Evolutionary conservation across 768 basidiomycete species (phyloP).

Genomic region (Pisolithus marmoratus): DNA sequence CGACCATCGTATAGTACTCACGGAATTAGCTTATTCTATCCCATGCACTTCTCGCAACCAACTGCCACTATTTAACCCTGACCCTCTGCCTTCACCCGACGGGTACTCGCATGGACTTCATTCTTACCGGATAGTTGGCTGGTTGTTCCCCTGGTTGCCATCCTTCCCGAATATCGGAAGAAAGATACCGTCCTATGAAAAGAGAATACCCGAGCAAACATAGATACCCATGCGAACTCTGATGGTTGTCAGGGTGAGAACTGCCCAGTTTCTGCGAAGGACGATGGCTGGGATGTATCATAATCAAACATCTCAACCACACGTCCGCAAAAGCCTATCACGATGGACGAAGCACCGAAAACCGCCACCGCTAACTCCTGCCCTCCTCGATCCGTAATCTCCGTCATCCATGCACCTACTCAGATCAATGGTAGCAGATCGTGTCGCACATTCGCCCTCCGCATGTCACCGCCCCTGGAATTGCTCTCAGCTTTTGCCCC

Average conservation of each 20-base stretch:
- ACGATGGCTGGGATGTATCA: background rate
- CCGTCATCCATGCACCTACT: conserved; percentile 18
- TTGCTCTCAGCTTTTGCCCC: background rate
- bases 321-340: conserved; percentile 33
- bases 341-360: conserved; percentile 14
- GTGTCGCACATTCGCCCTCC: conserved; percentile 6
- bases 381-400: conserved; percentile 29
- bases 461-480: conserved; percentile 2
- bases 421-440: conserved; percentile 12
- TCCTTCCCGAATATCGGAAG: background rate
- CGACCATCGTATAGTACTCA: background rate
- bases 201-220: background rate
- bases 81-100: conserved; percentile 10
- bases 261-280: background rate
- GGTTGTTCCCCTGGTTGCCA: conserved; percentile 11
- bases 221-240: background rate
- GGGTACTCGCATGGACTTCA: conserved; percentile 10
- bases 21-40: conserved; percentile 9
- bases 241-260: background rate
- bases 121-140: conserved; percentile 16
- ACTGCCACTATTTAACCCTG: conserved; percentile 6
- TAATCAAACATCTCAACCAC: conserved; percentile 14
- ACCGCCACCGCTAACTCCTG: conserved; percentile 23
- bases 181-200: background rate
- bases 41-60: conserved; percentile 7